A percentile compares a stretch with the other conserved stretches of the same genome.
These are phyloP conservation scores for Asparagopsis taxiformis DNA, from an alignment of 31 red algal species.

Conservation along the genomic window DNA sequence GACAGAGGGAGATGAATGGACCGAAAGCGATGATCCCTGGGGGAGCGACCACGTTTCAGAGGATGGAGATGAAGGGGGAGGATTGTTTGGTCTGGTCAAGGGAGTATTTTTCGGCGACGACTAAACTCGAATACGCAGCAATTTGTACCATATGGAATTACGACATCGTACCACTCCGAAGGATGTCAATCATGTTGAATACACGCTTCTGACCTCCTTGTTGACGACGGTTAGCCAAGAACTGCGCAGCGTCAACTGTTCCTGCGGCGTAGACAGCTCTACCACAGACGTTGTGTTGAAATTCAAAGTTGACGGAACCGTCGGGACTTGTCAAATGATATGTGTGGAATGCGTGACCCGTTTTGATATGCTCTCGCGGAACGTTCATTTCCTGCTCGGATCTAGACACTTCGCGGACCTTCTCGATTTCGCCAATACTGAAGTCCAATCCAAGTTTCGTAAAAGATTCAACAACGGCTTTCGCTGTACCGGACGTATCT, in stretches of 20 bases:
- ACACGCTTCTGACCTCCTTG: conserved; percentile 28
- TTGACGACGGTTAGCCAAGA: conserved; percentile 50
- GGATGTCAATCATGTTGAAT: conserved; percentile 94
- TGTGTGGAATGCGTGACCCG: conserved; percentile 97
- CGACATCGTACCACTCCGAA: conserved; percentile 77
- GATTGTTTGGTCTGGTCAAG: conserved; percentile 39
- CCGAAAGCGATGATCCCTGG: conserved; percentile 14
- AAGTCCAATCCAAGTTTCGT: conserved; percentile 52
- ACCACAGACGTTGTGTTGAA: conserved; percentile 97
- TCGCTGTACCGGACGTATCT: conserved; percentile 97
- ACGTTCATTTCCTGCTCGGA: conserved; percentile 71
- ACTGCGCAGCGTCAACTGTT: conserved; percentile 92
- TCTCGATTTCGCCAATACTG: conserved; percentile 71
- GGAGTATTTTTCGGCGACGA: conserved; percentile 33
- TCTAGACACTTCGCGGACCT: conserved; percentile 58
- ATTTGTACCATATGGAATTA: conserved; percentile 18
- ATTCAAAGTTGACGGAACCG: conserved; percentile 82
- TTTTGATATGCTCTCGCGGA: conserved; percentile 57
- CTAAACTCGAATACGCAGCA: not conserved
- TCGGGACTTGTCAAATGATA: conserved; percentile 93
- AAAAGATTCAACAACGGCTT: conserved; percentile 82
- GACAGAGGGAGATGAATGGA: conserved; percentile 14
- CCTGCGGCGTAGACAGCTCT: conserved; percentile 91
- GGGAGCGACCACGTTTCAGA: not conserved
- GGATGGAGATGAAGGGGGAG: conserved; percentile 16